A percentile compares a stretch with the other conserved stretches of the same genome.
Evolutionary conservation across 345 rosid species (phyloP).

Genomic region (Gossypium arboreum): DNA sequence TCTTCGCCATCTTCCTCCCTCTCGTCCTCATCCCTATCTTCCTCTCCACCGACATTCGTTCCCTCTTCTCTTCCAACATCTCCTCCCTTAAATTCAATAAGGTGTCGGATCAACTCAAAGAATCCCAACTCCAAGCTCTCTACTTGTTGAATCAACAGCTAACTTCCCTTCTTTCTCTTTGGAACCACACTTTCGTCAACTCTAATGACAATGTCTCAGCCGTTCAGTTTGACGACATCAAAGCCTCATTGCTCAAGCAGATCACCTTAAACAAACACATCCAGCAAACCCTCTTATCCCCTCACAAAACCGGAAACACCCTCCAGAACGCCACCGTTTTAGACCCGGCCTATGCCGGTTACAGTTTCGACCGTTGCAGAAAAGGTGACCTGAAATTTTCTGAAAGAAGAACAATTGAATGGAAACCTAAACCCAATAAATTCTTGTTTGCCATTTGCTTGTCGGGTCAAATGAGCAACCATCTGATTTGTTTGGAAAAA

Average conservation of each 20-base stretch:
- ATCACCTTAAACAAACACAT: slow-evolving; percentile 62
- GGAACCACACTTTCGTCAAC: slow-evolving; percentile 38
- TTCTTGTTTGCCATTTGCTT: slow-evolving; percentile 67
- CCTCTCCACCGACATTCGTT: slow-evolving; percentile 44
- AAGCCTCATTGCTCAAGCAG: slow-evolving; percentile 52
- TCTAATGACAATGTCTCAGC: neutral
- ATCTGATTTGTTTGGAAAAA: slow-evolving; percentile 86
- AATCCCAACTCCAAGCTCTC: slow-evolving; percentile 69
- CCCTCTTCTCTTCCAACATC: slow-evolving; percentile 40
- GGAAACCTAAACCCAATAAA: slow-evolving; percentile 68
- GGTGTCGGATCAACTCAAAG: slow-evolving; percentile 43
- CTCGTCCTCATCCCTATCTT: slow-evolving; percentile 40
- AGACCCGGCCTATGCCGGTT: slow-evolving; percentile 17
- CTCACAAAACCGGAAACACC: slow-evolving; percentile 43
- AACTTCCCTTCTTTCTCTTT: slow-evolving; percentile 40
- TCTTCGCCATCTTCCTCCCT: slow-evolving; percentile 44
- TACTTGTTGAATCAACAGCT: slow-evolving; percentile 59
- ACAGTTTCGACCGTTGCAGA: slow-evolving; percentile 36
- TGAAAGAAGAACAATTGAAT: slow-evolving; percentile 49
- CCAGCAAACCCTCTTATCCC: slow-evolving; percentile 54
- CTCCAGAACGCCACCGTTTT: slow-evolving; percentile 7
- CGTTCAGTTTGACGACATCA: slow-evolving; percentile 33
- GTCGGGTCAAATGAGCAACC: slow-evolving; percentile 96
- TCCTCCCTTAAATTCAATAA: slow-evolving; percentile 31
- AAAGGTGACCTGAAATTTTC: slow-evolving; percentile 40